Conservation (phyloP, 2,329 filamentous ascomycete genomes). For the Exophiala mesophila region DNA sequence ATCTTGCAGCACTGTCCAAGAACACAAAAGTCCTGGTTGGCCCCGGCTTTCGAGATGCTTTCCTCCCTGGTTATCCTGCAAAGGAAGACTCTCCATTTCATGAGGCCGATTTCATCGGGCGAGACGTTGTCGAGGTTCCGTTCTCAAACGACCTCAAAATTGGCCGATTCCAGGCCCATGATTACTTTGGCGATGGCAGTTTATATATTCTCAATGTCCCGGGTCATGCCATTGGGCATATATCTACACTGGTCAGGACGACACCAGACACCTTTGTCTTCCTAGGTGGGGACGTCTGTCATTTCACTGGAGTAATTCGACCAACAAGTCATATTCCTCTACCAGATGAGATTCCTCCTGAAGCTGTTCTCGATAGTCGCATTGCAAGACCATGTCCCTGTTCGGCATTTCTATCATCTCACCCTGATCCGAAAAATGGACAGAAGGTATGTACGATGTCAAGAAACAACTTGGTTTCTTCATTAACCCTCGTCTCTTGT, state of each 20-base stretch:
- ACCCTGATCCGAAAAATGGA: constrained; percentile 11
- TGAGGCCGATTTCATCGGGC: constrained; percentile 33
- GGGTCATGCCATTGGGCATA: constrained; percentile 27
- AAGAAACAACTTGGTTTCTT: background rate
- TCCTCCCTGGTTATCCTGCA: constrained; percentile 45
- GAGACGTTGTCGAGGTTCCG: constrained; percentile 20
- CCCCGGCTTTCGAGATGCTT: constrained; percentile 44
- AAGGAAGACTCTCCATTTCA: constrained; percentile 32
- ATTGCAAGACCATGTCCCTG: constrained; percentile 22
- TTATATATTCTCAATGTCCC: constrained; percentile 50
- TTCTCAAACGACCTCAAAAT: constrained; percentile 39
- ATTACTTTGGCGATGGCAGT: constrained; percentile 54
- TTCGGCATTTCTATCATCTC: constrained; percentile 19
- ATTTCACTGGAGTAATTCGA: constrained; percentile 25
- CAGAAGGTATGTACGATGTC: constrained; percentile 7
- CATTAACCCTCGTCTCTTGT: too few relatives aligned
- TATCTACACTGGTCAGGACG: constrained; percentile 25
- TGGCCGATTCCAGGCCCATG: constrained; percentile 30
- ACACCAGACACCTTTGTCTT: constrained; percentile 19
- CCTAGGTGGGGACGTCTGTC: constrained; percentile 15
- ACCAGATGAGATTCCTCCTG: constrained; percentile 19
- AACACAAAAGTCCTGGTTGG: constrained; percentile 49
- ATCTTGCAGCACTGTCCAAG: constrained; percentile 33
- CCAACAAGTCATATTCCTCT: constrained; percentile 28
- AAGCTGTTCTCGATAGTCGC: background rate